A percentile compares a stretch with the other conserved stretches of the same genome.
phyloP scores from a whole-genome alignment of 352 stramenopile species.

The Halophytophthora batemanensis region DNA sequence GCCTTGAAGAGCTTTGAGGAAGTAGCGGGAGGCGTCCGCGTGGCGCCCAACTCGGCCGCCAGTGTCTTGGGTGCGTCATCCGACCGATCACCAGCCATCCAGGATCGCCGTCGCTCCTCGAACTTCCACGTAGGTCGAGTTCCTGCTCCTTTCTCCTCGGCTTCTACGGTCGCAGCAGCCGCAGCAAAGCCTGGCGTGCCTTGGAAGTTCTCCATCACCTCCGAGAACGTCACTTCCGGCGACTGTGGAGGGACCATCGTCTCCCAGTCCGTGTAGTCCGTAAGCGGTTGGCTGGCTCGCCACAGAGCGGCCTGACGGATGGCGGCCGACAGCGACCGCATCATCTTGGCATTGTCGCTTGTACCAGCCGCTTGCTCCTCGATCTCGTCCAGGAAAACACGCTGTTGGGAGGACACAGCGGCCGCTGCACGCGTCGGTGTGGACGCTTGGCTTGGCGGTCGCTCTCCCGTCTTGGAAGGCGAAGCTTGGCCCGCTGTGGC shows the following conservation, averaged over 20 bases:
- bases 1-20: conserved; percentile 26
- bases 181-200: conserved; percentile 54
- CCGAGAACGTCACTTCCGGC: conserved; percentile 70
- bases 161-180: too few species aligned
- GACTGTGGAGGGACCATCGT: conserved; percentile 49
- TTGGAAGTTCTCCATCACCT: conserved; percentile 76
- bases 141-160: conserved; percentile 32
- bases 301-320: conserved; percentile 78
- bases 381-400: conserved; percentile 66
- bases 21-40: conserved; percentile 13
- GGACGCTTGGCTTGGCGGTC: too few species aligned
- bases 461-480: conserved; percentile 14
- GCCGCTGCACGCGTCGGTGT: conserved; percentile 15
- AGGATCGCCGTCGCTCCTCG: conserved; percentile 71
- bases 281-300: conserved; percentile 71
- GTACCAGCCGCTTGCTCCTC: conserved; percentile 59
- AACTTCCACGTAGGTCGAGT: conserved; percentile 44
- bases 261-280: conserved; percentile 66
- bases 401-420: too few species aligned
- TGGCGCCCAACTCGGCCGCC: conserved; percentile 17
- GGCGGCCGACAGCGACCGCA: conserved; percentile 70
- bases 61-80: conserved; percentile 18
- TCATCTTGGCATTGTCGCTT: conserved; percentile 60
- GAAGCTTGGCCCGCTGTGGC: conserved; percentile 9
- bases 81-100: conserved; percentile 59